Base-by-base conservation (phyloP, 805 yeast species). In the Myxozyma melibiosi region DNA sequence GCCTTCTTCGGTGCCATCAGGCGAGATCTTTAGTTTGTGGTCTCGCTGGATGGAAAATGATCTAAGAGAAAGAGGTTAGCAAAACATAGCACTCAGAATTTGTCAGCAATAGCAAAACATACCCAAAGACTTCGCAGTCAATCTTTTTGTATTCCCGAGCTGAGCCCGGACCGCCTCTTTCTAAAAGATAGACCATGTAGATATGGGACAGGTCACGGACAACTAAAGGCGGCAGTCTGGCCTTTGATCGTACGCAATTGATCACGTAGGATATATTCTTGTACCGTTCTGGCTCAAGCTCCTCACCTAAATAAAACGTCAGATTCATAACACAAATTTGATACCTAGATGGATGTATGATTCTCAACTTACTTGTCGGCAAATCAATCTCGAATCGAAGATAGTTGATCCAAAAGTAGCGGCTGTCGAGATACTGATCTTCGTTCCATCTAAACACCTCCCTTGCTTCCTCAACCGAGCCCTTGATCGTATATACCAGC, bases 351-450 rank as follows among this genome's bases (percentile, higher is more conserved):
- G n/a, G n/a, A n/a, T n/a, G n/a, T n/a, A n/a, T n/a, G n/a, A n/a
- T n/a, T n/a, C 14, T 7, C 11, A 20, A 48, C 61, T 34, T 49
- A 44, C 60, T 47, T 18, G 58, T 41, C 24, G 65, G 62, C 38
- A 65, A 61, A n/a, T 54, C 60, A n/a, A 69, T 52, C 44, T 70
- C 74, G 41, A 70, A 70, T 30, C 58, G 56, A 28, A 71, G 65
- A 48, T 62, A 71, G n/a, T 66, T 57, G 31, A 61, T 63, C 74
- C 75, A 71, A 52, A 70, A 71, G 30, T 61, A 49, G 45, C 63
- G 64, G 34, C 63, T 62, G 25, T 61, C 67, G 37, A 63, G 43
- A 31, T 61, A 67, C 37, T 57, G 45, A 9, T 55, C 54, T 25
- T 61, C 57, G 37, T 65, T 49, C 33, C 41, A 28, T 34, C 55